Conservation (phyloP, 352 stramenopile species). For the Phytophthora hybrid region DNA sequence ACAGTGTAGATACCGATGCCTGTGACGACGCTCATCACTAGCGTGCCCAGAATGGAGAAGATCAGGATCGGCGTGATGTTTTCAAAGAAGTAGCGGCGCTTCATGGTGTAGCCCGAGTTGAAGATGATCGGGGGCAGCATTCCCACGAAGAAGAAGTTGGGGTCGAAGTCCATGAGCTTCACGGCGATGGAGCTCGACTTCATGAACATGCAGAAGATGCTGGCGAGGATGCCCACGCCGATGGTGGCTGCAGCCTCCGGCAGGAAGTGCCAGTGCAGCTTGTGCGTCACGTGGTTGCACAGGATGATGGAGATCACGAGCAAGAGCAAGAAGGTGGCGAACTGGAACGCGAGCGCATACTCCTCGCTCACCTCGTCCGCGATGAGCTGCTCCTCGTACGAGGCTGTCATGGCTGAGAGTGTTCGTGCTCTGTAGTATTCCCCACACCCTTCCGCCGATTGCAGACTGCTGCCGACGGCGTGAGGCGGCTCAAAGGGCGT, state of each 20-base stretch:
- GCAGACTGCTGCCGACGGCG: conserved; percentile 15
- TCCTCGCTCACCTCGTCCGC: conserved; percentile 71
- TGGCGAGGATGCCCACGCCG: conserved; percentile 63
- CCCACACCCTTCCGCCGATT: conserved; percentile 10
- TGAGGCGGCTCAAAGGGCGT: conserved; percentile 12
- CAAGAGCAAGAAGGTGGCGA: conserved; percentile 74
- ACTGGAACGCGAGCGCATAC: conserved; percentile 84
- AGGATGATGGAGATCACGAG: conserved; percentile 82
- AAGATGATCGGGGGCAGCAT: conserved; percentile 96
- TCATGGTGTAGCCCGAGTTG: conserved; percentile 94
- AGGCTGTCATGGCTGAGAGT: conserved; percentile 28
- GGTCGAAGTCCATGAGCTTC: conserved; percentile 90
- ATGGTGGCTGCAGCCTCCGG: conserved; percentile 77
- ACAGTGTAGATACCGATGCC: conserved; percentile 80
- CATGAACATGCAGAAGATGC: conserved; percentile 62
- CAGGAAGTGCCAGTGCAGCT: conserved; percentile 78
- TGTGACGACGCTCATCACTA: conserved; percentile 90
- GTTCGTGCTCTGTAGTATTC: background rate
- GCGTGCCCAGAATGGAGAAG: conserved; percentile 91
- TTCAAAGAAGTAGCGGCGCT: conserved; percentile 93
- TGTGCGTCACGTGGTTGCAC: conserved; percentile 84
- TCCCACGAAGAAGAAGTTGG: conserved; percentile 94
- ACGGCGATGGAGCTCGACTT: conserved; percentile 76
- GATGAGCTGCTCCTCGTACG: conserved; percentile 20
- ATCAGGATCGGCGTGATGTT: conserved; percentile 92